These are phyloP conservation scores for Botryotinia narcissicola DNA, from an alignment of 2,329 filamentous ascomycete species.

Conservation along the genomic window DNA sequence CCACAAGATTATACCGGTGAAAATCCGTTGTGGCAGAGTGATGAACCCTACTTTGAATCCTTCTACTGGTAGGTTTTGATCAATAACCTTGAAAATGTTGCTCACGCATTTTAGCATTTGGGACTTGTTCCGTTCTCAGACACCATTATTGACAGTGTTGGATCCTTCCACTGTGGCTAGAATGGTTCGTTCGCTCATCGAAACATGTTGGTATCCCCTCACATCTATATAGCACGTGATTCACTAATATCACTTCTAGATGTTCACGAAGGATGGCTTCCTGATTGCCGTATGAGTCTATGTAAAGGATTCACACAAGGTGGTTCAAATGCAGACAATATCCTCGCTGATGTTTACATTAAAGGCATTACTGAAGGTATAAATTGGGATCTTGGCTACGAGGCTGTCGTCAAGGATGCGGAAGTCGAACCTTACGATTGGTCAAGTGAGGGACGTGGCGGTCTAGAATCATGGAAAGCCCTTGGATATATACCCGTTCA, in stretches of 20 bases:
- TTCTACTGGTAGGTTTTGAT: conserved; percentile 53
- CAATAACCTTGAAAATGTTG: not conserved
- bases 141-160: conserved; percentile 67
- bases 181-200: conserved; percentile 70
- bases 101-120: conserved; percentile 50
- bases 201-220: conserved; percentile 54
- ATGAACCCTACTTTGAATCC: conserved; percentile 71
- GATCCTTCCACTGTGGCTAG: conserved; percentile 61
- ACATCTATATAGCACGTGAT: not conserved
- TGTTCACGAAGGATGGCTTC: conserved; percentile 50
- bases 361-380: conserved; percentile 64
- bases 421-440: conserved; percentile 58
- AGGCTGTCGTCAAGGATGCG: conserved; percentile 65
- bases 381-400: conserved; percentile 68
- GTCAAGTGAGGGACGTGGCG: conserved; percentile 68
- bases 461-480: conserved; percentile 67
- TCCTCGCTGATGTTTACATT: conserved; percentile 65
- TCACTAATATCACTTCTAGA: not conserved
- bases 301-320: conserved; percentile 72
- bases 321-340: conserved; percentile 72
- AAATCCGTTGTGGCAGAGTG: conserved; percentile 64
- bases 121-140: conserved; percentile 68
- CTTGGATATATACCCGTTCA: conserved; percentile 70
- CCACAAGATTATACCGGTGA: conserved; percentile 73
- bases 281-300: conserved; percentile 57